Evolutionary conservation across 352 stramenopile genomes (phyloP).

Genomic region (Phytophthora lateralis): DNA sequence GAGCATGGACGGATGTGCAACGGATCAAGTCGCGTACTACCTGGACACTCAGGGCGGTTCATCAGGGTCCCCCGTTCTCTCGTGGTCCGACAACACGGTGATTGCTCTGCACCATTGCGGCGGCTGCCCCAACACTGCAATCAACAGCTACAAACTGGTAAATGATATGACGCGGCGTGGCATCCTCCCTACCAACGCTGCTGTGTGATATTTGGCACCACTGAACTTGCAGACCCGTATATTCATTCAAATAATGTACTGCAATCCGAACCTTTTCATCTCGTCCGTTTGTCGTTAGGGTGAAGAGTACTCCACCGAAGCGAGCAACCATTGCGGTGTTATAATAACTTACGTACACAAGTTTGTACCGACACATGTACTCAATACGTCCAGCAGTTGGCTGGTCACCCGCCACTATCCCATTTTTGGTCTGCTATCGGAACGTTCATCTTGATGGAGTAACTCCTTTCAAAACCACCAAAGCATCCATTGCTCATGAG

Average conservation of each 20-base stretch:
- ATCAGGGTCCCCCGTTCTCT: conserved; percentile 71
- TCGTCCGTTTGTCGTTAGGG: neutral
- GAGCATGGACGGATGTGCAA: conserved; percentile 42
- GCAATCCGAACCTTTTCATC: neutral
- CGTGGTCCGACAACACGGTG: conserved; percentile 62
- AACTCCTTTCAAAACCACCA: conserved; percentile 18
- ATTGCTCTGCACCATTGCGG: conserved; percentile 79
- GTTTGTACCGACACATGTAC: conserved; percentile 7
- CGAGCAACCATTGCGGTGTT: neutral
- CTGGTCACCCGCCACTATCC: conserved; percentile 21
- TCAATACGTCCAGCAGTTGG: conserved; percentile 18
- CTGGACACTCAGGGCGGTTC: conserved; percentile 76
- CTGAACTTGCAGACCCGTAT: neutral
- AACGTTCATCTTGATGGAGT: conserved; percentile 17
- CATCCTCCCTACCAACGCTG: conserved; percentile 49
- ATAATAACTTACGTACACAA: neutral
- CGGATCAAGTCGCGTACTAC: conserved; percentile 68
- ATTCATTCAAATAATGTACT: neutral
- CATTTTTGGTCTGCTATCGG: conserved; percentile 18
- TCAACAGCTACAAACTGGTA: conserved; percentile 66
- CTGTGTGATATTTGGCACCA: conserved; percentile 14
- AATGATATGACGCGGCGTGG: conserved; percentile 42
- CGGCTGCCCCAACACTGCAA: conserved; percentile 73
- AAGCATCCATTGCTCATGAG: neutral
- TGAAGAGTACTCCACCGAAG: conserved; percentile 9